Base-by-base conservation (phyloP, 1,139 yeast genomes). In the Insectozyma bohioensis region DNA sequence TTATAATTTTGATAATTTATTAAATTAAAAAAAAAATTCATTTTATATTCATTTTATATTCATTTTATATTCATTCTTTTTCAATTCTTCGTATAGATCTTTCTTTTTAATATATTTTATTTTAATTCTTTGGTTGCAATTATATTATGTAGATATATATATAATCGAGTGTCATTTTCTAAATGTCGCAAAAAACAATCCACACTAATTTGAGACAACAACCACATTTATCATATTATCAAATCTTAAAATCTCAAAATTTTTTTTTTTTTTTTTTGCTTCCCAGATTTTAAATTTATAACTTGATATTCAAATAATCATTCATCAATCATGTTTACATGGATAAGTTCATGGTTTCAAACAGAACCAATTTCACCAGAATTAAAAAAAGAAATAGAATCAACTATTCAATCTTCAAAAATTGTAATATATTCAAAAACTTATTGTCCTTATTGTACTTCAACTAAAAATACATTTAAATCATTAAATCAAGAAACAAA, bases 11-110 rank as follows among this genome's bases (percentile, higher is more conserved):
- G 28, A 31, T 20, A 15, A 26, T n/a, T 3, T 26, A 18, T 26
- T 22, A 18, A 26, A 31, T 20, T 20, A 22, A 18, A 26, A 52
- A 42, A 25, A 55, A 42, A 15, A 55, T 42, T 15, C 49, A 38
- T 41, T 56, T 60, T 12, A 28, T 34, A 49, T 66, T 68, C 46
- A n/a, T n/a, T 64, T 67, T 48, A 67, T 69, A 49, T 62, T 65
- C 29, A 56, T 66, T 48, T 58, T 66, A 36, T 51, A n/a, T 12
- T 26, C n/a, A n/a, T n/a, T n/a, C n/a, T n/a, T n/a, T n/a, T n/a
- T n/a, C n/a, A n/a, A n/a, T n/a, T n/a, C n/a, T n/a, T n/a, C n/a
- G n/a, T n/a, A n/a, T n/a, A n/a, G n/a, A n/a, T n/a, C n/a, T n/a
- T n/a, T n/a, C n/a, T n/a, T n/a, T n/a, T n/a, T n/a, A n/a, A n/a